phyloP scores from a whole-genome alignment of 2,329 filamentous ascomycete genomes.

The Cercospora brassicicola region DNA sequence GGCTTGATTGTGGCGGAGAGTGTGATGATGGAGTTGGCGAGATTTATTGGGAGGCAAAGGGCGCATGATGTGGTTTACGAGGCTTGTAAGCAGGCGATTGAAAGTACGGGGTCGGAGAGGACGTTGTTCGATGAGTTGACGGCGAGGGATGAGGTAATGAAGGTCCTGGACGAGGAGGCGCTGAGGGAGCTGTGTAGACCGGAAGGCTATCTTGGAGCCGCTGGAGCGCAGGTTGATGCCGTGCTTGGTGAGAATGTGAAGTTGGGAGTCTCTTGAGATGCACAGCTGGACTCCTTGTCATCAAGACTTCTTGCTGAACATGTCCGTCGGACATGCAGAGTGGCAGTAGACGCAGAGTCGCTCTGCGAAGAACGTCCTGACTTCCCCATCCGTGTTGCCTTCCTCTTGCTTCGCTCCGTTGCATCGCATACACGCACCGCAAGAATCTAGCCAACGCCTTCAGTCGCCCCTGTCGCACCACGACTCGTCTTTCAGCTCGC shows the following conservation, averaged over 20 bases:
- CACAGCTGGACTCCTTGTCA: background rate
- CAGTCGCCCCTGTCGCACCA: background rate
- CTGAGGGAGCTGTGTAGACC: slow-evolving; percentile 33
- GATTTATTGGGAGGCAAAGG: slow-evolving; percentile 38
- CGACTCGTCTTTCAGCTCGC: slow-evolving; percentile 1
- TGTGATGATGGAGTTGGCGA: slow-evolving; percentile 44
- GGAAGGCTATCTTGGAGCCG: slow-evolving; percentile 31
- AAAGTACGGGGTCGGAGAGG: slow-evolving; percentile 14
- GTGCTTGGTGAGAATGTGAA: slow-evolving; percentile 6
- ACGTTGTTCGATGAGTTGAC: slow-evolving; percentile 23
- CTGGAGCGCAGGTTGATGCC: slow-evolving; percentile 29
- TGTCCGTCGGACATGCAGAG: background rate
- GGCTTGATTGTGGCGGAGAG: slow-evolving; percentile 42
- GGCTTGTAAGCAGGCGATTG: slow-evolving; percentile 35
- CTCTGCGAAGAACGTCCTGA: background rate
- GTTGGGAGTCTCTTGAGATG: background rate
- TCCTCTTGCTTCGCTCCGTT: background rate
- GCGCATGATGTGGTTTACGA: slow-evolving; percentile 43
- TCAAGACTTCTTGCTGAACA: background rate
- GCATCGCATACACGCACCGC: background rate
- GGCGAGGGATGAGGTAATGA: slow-evolving; percentile 22
- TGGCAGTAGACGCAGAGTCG: background rate
- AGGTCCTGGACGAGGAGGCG: slow-evolving; percentile 18
- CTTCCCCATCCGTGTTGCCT: background rate
- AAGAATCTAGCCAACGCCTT: background rate